phyloP scores from a whole-genome alignment of 257 asterid species.

The Thymus mandschuricus region DNA sequence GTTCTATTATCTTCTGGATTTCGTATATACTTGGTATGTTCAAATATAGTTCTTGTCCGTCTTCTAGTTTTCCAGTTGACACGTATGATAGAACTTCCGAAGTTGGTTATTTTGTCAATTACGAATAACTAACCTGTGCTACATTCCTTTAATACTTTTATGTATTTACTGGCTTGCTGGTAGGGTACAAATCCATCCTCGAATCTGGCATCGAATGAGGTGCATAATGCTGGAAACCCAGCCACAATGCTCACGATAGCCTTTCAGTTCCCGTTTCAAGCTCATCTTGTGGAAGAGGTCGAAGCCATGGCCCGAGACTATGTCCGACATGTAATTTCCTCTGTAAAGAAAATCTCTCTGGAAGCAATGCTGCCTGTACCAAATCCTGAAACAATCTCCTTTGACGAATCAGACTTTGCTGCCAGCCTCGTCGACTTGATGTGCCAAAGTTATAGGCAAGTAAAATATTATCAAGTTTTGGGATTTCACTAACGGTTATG shows the following conservation, averaged over 20 bases:
- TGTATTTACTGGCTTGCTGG: slow-evolving; percentile 14
- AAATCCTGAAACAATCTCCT: slow-evolving; percentile 24
- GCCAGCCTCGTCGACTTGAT: slow-evolving; percentile 37
- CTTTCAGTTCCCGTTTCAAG: slow-evolving; percentile 52
- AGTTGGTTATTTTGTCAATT: not conserved
- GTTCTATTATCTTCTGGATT: slow-evolving; percentile 48
- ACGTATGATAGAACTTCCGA: not conserved
- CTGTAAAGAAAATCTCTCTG: slow-evolving; percentile 30
- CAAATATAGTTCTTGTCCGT: slow-evolving; percentile 41
- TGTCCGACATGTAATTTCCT: slow-evolving; percentile 34
- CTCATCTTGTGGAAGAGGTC: slow-evolving; percentile 33
- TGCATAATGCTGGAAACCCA: not conserved
- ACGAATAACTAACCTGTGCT: not conserved
- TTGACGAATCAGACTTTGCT: slow-evolving; percentile 21
- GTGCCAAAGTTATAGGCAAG: slow-evolving; percentile 51
- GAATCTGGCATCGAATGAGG: slow-evolving; percentile 27
- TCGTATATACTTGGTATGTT: slow-evolving; percentile 43
- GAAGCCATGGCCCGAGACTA: slow-evolving; percentile 43
- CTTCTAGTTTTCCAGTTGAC: slow-evolving; percentile 7
- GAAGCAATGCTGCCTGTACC: slow-evolving; percentile 30
- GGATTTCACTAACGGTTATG: not conserved
- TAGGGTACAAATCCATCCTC: slow-evolving; percentile 32
- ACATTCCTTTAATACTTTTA: not conserved
- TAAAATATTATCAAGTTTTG: not conserved
- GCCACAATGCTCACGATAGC: slow-evolving; percentile 39